phyloP scores from a whole-genome alignment of 2,329 filamentous ascomycete genomes.

The Monosporascus cannonballus region DNA sequence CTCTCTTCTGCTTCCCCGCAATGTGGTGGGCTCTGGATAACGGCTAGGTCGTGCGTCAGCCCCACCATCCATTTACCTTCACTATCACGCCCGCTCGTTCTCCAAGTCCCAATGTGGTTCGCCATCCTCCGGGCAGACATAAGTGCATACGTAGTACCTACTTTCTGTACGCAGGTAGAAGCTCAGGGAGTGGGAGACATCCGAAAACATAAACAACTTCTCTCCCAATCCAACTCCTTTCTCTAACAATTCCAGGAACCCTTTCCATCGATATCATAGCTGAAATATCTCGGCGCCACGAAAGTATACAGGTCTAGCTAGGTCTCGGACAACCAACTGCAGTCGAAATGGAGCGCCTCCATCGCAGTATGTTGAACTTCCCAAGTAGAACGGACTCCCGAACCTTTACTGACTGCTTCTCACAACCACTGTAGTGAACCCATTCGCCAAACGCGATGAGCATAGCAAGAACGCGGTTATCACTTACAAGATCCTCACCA shows the following conservation, averaged over 20 bases:
- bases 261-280: too few species aligned
- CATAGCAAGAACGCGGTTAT: slow-evolving; percentile 56
- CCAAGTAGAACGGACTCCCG: background rate
- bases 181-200: too few species aligned
- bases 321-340: background rate
- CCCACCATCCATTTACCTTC: background rate
- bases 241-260: too few species aligned
- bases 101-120: too few species aligned
- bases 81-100: too few species aligned
- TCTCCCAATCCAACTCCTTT: too few species aligned
- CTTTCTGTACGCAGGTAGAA: too few species aligned
- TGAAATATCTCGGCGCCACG: too few species aligned
- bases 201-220: too few species aligned
- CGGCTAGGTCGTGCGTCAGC: background rate
- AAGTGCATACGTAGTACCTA: too few species aligned
- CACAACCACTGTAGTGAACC: slow-evolving; percentile 52
- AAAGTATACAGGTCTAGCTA: too few species aligned
- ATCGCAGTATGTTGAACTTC: slow-evolving; percentile 18
- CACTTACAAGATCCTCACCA: slow-evolving; percentile 70
- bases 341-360: slow-evolving; percentile 23
- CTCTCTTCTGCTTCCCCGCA: background rate
- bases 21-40: background rate
- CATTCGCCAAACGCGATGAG: slow-evolving; percentile 65
- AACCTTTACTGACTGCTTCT: background rate
- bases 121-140: too few species aligned